Percentiles rank a stretch among this genome's conserved stretches.
These are phyloP conservation scores for Clonostachys chloroleuca DNA, from an alignment of 2,329 filamentous ascomycete genomes.

Conservation along the genomic window DNA sequence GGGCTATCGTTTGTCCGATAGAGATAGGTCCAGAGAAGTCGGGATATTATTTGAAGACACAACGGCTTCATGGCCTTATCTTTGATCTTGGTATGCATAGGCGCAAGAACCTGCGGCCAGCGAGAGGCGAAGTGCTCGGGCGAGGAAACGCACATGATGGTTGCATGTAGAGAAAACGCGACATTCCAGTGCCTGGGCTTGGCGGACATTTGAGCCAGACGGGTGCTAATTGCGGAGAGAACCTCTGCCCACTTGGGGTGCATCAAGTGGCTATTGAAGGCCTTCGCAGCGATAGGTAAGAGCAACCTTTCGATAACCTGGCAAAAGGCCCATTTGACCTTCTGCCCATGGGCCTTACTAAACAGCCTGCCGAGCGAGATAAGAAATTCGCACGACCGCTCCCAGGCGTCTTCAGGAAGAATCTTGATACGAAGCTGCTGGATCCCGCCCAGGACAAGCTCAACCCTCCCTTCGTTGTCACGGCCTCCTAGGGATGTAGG, in stretches of 20 bases:
- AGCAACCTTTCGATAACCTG: constrained; percentile 84
- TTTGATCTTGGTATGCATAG: constrained; percentile 76
- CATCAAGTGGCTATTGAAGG: constrained; percentile 70
- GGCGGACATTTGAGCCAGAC: constrained; percentile 77
- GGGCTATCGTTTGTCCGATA: constrained; percentile 75
- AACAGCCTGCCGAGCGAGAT: constrained; percentile 78
- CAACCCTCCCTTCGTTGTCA: constrained; percentile 76
- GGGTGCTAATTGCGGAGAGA: constrained; percentile 70
- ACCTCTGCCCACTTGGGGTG: constrained; percentile 85
- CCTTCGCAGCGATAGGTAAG: constrained; percentile 79
- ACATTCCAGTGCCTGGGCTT: constrained; percentile 92
- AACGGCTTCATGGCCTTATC: constrained; percentile 75
- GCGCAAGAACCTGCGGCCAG: constrained; percentile 79
- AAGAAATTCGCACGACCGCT: constrained; percentile 86
- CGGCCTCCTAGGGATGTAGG: constrained; percentile 49
- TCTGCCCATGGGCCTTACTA: constrained; percentile 77
- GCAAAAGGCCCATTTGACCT: constrained; percentile 91
- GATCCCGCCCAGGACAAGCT: constrained; percentile 87
- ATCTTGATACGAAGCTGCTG: constrained; percentile 78
- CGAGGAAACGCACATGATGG: constrained; percentile 83
- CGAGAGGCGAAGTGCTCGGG: constrained; percentile 79
- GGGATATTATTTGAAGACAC: constrained; percentile 84
- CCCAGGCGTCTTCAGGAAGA: constrained; percentile 71
- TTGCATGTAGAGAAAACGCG: constrained; percentile 82
- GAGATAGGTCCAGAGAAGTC: constrained; percentile 90